These are phyloP conservation scores for Sporobolomyces roseus DNA, from an alignment of 768 basidiomycete genomes.

Conservation along the genomic window DNA sequence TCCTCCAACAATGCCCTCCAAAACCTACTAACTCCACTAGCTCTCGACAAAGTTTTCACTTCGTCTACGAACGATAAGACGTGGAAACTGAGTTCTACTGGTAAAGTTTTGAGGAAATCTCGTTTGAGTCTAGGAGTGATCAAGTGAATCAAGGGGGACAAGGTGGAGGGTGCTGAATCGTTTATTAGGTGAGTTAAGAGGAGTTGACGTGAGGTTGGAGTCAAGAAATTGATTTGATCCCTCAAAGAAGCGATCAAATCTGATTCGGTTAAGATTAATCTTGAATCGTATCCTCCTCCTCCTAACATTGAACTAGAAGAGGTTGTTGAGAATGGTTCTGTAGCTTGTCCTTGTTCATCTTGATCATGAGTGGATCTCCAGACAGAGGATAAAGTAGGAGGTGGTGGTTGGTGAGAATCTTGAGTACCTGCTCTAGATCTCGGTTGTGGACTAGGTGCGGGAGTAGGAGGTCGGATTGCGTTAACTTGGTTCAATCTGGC, in stretches of 20 bases:
- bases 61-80: slow-evolving; percentile 74
- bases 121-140: slow-evolving; percentile 44
- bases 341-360: background rate
- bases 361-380: background rate
- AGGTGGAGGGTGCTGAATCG: slow-evolving; percentile 30
- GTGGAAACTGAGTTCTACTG: slow-evolving; percentile 68
- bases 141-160: slow-evolving; percentile 34
- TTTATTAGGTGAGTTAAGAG: slow-evolving; percentile 28
- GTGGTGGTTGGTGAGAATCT: background rate
- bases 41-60: slow-evolving; percentile 65
- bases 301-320: too few species aligned
- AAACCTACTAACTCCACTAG: slow-evolving; percentile 63
- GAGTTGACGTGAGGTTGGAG: background rate
- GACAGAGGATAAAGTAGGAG: background rate
- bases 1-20: slow-evolving; percentile 71
- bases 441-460: slow-evolving; percentile 14
- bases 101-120: slow-evolving; percentile 56
- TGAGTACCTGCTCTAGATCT: slow-evolving; percentile 7
- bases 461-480: slow-evolving; percentile 2
- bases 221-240: slow-evolving; percentile 14
- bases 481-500: background rate
- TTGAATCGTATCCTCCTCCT: too few species aligned
- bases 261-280: background rate
- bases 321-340: too few species aligned
- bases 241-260: slow-evolving; percentile 17